Base-by-base conservation (phyloP, 345 rosid species). In the Gossypium bickii region DNA sequence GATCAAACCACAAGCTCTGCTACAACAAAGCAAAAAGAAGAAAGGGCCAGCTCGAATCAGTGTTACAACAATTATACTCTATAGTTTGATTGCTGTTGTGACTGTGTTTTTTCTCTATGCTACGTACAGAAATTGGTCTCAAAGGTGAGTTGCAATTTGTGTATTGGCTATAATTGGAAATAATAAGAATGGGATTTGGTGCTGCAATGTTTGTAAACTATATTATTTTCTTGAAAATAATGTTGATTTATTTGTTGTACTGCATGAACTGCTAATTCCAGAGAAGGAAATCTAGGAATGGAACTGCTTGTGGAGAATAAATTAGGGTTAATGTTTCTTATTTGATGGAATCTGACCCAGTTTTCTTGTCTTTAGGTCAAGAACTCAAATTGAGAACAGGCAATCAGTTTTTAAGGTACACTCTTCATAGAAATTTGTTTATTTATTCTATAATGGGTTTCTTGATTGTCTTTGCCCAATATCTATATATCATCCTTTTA, bases 1-100 rank as follows among this genome's bases (percentile, higher is more conserved):
- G 88, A 91, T 91, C 73, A 91, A 89, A 52, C 97, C 97, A 22
- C 92, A 88, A 74, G 93, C 93, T 43, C 77, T 91, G 60, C 67
- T 91, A 71, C 84, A 79, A 64, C 92, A 89, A 83, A 91, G 97
- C 86, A 91, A 91, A 78, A 88, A 83, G 88, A 91, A 89, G 88
- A 89, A 88, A 61, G 88, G 79, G 53, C 90, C 93, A 5, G 75
- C 82, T 80, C 87, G 86, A 61, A 82, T 88, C 4, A 86, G 93
- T 77, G 45, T 83, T 18, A 78, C 85, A 48, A 83, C 83, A 62
- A 77, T 91, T 71, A 29, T 89, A 59, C 67, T 85, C 2, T 83
- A 76, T 80, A 61, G 73, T 73, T 81, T 85, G 77, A 84, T 87
- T 73, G 20, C 80, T 22, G 53, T 88, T 9, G 69, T 91, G 83